Evolutionary conservation across 345 rosid species (phyloP), one percentile per base, ranked within the genome.

Genomic region (Gossypium sturtianum): DNA sequence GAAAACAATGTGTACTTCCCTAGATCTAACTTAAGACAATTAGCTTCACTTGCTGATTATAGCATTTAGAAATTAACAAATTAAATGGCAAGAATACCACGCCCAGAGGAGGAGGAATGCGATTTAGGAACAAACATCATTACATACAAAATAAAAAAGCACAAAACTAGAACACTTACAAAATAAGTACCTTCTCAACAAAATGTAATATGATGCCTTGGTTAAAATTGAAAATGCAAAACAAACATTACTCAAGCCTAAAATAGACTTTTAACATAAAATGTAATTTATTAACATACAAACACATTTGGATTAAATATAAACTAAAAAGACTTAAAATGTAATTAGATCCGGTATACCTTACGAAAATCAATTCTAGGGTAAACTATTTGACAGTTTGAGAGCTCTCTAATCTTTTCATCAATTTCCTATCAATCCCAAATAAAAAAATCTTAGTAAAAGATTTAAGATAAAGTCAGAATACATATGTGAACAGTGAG

Each of bases 331-430:
- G 44, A 78, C 19, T 15, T 45, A n/a, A 6, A 6, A 44, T 56
- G 47, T 27, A 61, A 44, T 11, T 58, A 44, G 41, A 70, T 38
- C 22, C 27, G 23, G 59, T 88, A 60, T 89, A 96, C 98, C 99
- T 89, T 91, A 84, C 78, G 93, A 79, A 91, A 93, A 71, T 91
- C 91, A 74, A 88, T 77, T 67, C 88, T 97, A 25, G 80, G 75
- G 70, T 96, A 87, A 74, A 96, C 89, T 73, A 81, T 83, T 79
- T 96, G 99, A 80, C 98, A 91, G 79, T 89, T 88, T 34, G 98
- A 93, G 73, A 96, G 90, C 82, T 93, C 97, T 84, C 91, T 85
- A 78, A 96, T 96, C 89, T 89, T 91, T 83, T 93, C 97, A 86
- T 91, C 93, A 73, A 96, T 91, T 71, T 95, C 99, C 99, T 96